These are phyloP conservation scores for Hypoxylon sp. DNA, from an alignment of 2,329 filamentous ascomycete species.

Conservation along the genomic window DNA sequence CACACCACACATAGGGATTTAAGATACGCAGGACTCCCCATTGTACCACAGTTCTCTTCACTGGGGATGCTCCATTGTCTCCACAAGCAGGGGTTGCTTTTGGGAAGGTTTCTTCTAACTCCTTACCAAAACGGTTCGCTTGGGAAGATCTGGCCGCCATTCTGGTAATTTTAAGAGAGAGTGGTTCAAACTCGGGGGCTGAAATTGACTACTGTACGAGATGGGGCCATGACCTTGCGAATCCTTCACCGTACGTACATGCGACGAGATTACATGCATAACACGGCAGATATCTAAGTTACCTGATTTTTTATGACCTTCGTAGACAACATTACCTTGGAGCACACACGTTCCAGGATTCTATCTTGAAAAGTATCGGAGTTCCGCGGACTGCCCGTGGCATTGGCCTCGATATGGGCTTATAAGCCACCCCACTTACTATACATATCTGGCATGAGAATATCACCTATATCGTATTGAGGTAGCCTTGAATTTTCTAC, in stretches of 20 bases:
- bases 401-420: constrained; percentile 3
- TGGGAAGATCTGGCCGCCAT: constrained; percentile 26
- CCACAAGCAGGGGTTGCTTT: constrained; percentile 29
- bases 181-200: constrained; percentile 32
- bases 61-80: constrained; percentile 12
- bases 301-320: constrained; percentile 3
- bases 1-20: constrained; percentile 15
- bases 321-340: neutral
- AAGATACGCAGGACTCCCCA: constrained; percentile 32
- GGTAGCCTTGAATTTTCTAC: neutral
- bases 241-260: constrained; percentile 36
- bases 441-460: constrained; percentile 4
- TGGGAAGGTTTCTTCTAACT: constrained; percentile 20
- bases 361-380: neutral
- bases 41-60: constrained; percentile 15
- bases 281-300: constrained; percentile 12
- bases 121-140: constrained; percentile 26
- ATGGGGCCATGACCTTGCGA: constrained; percentile 9
- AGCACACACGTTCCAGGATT: neutral
- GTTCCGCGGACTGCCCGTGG: constrained; percentile 1
- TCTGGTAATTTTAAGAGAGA: constrained; percentile 24
- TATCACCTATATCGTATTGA: constrained; percentile 1
- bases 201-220: constrained; percentile 23
- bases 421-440: constrained; percentile 7
- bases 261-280: constrained; percentile 35